A percentile compares a stretch with the other conserved stretches of the same genome.
Evolutionary conservation across 140 eudicot genomes (phyloP).

Genomic region (Ambrosia hybrid): DNA sequence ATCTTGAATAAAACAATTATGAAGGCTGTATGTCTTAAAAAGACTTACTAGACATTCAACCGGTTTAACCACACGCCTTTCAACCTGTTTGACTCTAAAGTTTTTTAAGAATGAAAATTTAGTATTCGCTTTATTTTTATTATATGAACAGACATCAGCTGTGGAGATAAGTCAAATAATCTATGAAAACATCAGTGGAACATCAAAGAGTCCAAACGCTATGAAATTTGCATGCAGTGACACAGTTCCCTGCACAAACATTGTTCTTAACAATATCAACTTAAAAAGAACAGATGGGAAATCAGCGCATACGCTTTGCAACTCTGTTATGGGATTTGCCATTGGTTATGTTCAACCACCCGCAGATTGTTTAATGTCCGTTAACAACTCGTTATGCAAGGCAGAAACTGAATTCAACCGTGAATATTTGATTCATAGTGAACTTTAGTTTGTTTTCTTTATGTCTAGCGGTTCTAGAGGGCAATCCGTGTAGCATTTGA

Average conservation of each 20-base stretch:
- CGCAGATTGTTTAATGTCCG: conserved; percentile 67
- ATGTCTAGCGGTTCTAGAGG: conserved; percentile 16
- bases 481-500: conserved; percentile 21
- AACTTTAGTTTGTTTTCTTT: conserved; percentile 38
- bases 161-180: conserved; percentile 79
- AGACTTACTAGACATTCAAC: too few relatives aligned
- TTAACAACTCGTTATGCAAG: conserved; percentile 31
- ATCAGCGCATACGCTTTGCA: conserved; percentile 63
- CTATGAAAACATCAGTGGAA: conserved; percentile 78
- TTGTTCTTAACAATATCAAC: conserved; percentile 65
- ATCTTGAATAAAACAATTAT: too few relatives aligned
- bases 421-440: conserved; percentile 50
- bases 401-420: conserved; percentile 13
- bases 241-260: conserved; percentile 73
- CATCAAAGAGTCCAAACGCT: conserved; percentile 61
- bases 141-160: conserved; percentile 66
- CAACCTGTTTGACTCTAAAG: too few relatives aligned
- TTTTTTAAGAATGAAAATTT: not conserved
- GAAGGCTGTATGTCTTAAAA: too few relatives aligned
- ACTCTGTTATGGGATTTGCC: conserved; percentile 65
- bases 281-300: conserved; percentile 62
- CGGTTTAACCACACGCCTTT: too few relatives aligned
- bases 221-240: conserved; percentile 92
- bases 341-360: conserved; percentile 67
- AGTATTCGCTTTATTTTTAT: not conserved